Conservation (phyloP, 148 eudicot genomes). For the Camellia granthamiana region DNA sequence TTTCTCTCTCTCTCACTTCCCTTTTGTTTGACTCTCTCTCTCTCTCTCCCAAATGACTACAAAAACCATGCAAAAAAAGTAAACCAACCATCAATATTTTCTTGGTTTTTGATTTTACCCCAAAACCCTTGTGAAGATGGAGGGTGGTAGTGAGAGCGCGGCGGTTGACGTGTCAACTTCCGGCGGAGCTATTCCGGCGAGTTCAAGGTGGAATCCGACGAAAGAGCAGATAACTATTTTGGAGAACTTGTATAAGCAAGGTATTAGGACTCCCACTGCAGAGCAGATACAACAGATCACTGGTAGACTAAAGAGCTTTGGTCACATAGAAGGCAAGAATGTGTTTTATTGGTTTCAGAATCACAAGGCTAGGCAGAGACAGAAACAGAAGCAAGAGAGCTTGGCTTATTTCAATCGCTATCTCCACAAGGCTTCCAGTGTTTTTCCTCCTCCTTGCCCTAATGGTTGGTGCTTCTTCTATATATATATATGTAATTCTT, state of each 20-base stretch:
- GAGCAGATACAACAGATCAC: conserved; percentile 85
- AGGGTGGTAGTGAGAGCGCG: conserved; percentile 5
- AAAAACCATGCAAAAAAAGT: conserved; percentile 12
- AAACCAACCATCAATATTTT: background rate
- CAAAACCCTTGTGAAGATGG: conserved; percentile 14
- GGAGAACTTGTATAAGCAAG: conserved; percentile 63
- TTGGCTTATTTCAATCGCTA: conserved; percentile 27
- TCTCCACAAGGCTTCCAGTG: conserved; percentile 8
- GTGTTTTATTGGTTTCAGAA: conserved; percentile 98
- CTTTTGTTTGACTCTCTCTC: conserved; percentile 31
- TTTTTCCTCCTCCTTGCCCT: conserved; percentile 23
- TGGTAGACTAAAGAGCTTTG: conserved; percentile 44
- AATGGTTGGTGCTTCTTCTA: conserved; percentile 30
- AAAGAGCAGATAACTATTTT: conserved; percentile 77
- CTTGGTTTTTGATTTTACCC: background rate
- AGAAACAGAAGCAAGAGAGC: conserved; percentile 63
- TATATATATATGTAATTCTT: background rate
- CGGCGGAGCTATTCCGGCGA: conserved; percentile 30
- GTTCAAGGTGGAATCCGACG: conserved; percentile 79
- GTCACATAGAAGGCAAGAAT: conserved; percentile 89
- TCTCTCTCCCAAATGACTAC: conserved; percentile 9
- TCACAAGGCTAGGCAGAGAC: conserved; percentile 91
- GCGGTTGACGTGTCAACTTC: conserved; percentile 1
- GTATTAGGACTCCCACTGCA: conserved; percentile 72
- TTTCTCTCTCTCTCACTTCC: conserved; percentile 21